Evolutionary conservation across 768 basidiomycete species (phyloP).

Genomic region (Lentinus tigrinus): DNA sequence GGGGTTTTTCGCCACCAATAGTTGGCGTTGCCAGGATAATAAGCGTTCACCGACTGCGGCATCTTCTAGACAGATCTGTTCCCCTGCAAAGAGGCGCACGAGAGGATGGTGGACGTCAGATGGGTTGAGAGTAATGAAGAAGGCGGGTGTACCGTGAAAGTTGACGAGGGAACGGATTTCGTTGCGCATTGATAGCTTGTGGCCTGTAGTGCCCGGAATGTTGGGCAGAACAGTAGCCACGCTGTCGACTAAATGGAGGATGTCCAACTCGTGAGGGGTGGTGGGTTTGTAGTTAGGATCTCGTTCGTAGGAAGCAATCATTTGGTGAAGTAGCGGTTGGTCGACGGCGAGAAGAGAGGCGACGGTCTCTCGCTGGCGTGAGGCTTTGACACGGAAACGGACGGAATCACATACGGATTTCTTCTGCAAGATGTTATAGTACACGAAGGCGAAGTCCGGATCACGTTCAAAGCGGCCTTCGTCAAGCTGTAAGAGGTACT

Average conservation of each 20-base stretch:
- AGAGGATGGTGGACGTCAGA: not conserved
- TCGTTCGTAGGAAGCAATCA: not conserved
- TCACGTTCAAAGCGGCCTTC: constrained; percentile 6
- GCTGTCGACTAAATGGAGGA: not conserved
- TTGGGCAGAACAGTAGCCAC: not conserved
- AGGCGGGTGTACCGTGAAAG: not conserved
- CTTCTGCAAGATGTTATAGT: constrained; percentile 20
- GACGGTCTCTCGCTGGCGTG: not conserved
- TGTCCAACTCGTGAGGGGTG: not conserved
- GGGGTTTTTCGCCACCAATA: not conserved
- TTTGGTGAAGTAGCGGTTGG: not conserved
- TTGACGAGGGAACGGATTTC: not conserved
- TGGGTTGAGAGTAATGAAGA: not conserved
- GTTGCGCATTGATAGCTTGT: not conserved
- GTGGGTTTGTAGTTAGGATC: not conserved
- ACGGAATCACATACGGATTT: constrained; percentile 1
- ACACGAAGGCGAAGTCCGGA: constrained; percentile 19
- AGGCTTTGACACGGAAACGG: not conserved
- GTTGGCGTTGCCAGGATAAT: not conserved
- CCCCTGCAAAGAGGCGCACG: not conserved
- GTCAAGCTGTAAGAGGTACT: not conserved
- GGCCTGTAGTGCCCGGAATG: not conserved
- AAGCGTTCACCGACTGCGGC: not conserved
- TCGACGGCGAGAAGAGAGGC: not conserved
- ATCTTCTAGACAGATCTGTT: not conserved